These are phyloP conservation scores for Leishmania arabica DNA, from an alignment of 208 protist genomes.

Conservation along the genomic window DNA sequence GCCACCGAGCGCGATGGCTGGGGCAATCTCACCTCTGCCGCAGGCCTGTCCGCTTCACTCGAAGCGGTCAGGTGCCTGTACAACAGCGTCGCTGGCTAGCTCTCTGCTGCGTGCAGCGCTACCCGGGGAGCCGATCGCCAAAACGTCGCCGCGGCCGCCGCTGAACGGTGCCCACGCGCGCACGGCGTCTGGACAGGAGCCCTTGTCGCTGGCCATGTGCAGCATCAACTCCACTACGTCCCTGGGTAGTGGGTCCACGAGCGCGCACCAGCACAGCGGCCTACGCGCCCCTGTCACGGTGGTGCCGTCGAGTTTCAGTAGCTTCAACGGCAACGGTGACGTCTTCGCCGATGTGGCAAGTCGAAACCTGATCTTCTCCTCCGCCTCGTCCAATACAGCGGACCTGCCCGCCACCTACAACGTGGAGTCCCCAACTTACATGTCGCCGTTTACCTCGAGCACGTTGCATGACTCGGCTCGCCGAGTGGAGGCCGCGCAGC, in stretches of 20 bases:
- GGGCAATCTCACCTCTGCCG: not conserved
- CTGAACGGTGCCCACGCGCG: not conserved
- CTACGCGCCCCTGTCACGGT: not conserved
- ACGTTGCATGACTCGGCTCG: not conserved
- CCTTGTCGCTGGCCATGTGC: not conserved
- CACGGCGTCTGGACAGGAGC: not conserved
- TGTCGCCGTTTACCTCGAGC: not conserved
- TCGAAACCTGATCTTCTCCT: not conserved
- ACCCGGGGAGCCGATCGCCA: conserved; percentile 13
- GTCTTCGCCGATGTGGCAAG: not conserved
- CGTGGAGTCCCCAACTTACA: conserved; percentile 10
- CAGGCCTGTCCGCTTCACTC: not conserved
- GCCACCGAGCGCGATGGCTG: not conserved
- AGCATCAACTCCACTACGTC: conserved; percentile 5
- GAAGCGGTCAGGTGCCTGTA: not conserved
- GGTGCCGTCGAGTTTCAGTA: conserved; percentile 3
- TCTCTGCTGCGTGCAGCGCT: not conserved
- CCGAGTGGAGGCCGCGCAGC: not conserved
- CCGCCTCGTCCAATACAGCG: conserved; percentile 1
- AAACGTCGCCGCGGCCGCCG: conserved; percentile 3
- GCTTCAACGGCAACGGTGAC: not conserved
- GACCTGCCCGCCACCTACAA: conserved; percentile 22
- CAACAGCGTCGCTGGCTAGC: not conserved
- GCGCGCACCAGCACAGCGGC: not conserved
- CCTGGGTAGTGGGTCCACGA: not conserved